These are phyloP conservation scores for Yamadazyma laniorum DNA, from an alignment of 805 yeast genomes.

Conservation along the genomic window DNA sequence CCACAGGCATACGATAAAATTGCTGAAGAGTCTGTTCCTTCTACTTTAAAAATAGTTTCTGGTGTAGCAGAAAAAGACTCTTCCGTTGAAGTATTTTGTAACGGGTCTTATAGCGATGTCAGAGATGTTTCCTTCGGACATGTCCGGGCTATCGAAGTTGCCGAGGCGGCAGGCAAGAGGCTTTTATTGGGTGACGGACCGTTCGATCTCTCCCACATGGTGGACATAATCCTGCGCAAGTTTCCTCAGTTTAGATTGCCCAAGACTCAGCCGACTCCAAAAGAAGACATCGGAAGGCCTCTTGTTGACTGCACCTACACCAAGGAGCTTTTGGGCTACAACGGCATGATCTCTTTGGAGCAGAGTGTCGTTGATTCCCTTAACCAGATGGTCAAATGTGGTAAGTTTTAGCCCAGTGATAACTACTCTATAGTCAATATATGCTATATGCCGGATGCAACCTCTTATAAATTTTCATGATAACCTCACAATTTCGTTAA, in stretches of 20 bases:
- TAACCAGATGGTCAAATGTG: conserved; percentile 3
- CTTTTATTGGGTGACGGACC: conserved; percentile 18
- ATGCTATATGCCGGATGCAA: too few species aligned
- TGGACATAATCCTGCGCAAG: conserved; percentile 19
- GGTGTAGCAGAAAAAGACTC: conserved; percentile 19
- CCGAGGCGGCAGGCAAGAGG: conserved; percentile 31
- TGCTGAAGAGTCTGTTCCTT: conserved; percentile 19
- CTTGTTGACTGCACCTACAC: conserved; percentile 3
- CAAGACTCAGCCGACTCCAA: background rate
- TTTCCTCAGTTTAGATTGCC: conserved; percentile 20
- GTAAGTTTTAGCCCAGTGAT: too few species aligned
- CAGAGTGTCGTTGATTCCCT: conserved; percentile 3
- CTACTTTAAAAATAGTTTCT: conserved; percentile 25
- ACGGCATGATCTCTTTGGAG: conserved; percentile 4
- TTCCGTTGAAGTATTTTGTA: background rate
- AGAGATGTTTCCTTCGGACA: conserved; percentile 65
- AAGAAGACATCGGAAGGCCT: background rate
- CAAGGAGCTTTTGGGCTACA: conserved; percentile 1
- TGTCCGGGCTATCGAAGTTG: conserved; percentile 44
- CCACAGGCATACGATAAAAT: conserved; percentile 47
- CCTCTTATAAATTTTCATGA: too few species aligned
- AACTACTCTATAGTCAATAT: too few species aligned
- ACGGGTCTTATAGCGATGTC: conserved; percentile 45
- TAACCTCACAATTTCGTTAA: too few species aligned
- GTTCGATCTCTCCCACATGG: conserved; percentile 19